Evolutionary conservation across 352 stramenopile species (phyloP), one percentile per base, ranked within the genome.

Genomic region (Phytophthora pseudosyringae): DNA sequence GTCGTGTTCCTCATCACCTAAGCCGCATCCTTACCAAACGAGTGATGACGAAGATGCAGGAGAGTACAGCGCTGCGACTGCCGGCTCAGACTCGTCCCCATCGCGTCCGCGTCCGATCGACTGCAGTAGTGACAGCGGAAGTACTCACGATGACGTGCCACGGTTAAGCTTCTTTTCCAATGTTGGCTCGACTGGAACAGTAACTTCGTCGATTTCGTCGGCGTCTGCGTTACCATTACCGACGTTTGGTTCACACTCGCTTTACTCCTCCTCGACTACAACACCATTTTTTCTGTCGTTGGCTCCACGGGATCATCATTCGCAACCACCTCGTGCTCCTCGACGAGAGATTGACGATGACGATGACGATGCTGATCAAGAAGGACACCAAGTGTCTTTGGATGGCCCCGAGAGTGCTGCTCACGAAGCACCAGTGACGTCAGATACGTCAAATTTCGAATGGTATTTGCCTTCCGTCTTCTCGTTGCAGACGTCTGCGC

Each of bases 381-480:
- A 76, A 46, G 55, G 40, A 9, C 67, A 71, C 7, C 63, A 68
- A 28, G 40, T 28, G 16, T 56, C 53, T 33, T 35, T 54, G 10
- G 59, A 52, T 29, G 31, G 36, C 15, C 45, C 68, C 2, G 51
- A 18, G 36, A 43, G n/a, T 43, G 26, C 25, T 51, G 52, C 38
- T 40, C 52, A 64, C 36, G 64, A 78, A 38, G 46, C 39, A 10
- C 57, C 57, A 7, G 49, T 51, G 33, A 43, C 55, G 32, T 65
- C 74, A 8, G 76, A 87, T 2, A 51, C 69, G 18, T 76, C 78
- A n/a, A 86, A 73, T 36, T 89, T 87, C 35, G 83, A 91, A 35
- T 93, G 84, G 84, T 89, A 88, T 26, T 58, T 94, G 15, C 86
- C 83, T 3, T 89, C 86, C 7, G 66, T 93, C 11, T 91, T 94